phyloP scores from a whole-genome alignment of 768 basidiomycete species.

The Tulasnella sp. region DNA sequence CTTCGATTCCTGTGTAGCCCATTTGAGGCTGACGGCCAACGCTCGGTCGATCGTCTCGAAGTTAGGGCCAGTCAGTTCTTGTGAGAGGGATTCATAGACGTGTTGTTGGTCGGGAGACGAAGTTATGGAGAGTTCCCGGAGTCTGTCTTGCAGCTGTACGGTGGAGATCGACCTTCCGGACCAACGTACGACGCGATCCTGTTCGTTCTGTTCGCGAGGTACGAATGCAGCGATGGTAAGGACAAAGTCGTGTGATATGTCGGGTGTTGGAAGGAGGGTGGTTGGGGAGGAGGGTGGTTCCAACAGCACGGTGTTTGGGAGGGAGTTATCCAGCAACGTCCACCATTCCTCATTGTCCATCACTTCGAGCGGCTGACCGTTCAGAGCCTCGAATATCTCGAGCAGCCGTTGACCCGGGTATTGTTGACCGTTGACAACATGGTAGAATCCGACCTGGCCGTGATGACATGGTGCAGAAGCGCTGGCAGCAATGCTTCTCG shows the following conservation, averaged over 20 bases:
- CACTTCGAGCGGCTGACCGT: neutral
- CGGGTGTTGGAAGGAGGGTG: neutral
- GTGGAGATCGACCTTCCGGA: neutral
- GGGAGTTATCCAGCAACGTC: neutral
- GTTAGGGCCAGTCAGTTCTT: neutral
- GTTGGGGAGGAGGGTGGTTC: neutral
- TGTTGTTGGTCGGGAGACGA: neutral
- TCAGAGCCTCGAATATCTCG: slow-evolving; percentile 4
- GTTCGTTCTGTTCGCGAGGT: neutral
- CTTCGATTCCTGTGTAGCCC: neutral
- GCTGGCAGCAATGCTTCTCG: slow-evolving; percentile 1
- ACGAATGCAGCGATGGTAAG: no score
- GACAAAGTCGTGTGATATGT: no score
- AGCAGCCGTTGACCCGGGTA: neutral
- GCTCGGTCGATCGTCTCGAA: neutral
- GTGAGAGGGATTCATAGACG: neutral
- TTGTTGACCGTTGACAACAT: neutral
- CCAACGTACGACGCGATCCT: neutral
- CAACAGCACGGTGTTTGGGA: neutral
- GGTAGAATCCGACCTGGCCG: slow-evolving; percentile 7
- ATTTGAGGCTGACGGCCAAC: slow-evolving; percentile 4
- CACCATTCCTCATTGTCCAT: neutral
- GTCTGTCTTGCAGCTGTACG: slow-evolving; percentile 8
- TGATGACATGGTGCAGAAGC: neutral
- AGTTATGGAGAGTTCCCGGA: neutral